Evolutionary conservation across 2,329 filamentous ascomycete species (phyloP), one percentile per base, ranked within the genome.

Genomic region (Pseudonectria buxi): DNA sequence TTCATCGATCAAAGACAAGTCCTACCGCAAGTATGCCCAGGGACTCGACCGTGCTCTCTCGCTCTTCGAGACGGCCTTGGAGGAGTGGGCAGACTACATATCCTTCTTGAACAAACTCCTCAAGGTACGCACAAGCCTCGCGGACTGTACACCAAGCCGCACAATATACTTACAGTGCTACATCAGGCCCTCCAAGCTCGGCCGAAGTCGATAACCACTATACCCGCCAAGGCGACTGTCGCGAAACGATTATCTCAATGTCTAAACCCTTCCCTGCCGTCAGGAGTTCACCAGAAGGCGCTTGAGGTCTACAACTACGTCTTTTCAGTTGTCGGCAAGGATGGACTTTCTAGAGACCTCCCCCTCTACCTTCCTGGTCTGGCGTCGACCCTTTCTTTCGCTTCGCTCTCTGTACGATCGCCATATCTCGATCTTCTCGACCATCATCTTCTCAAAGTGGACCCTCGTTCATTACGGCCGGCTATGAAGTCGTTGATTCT

Each of bases 31-130:
- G 60, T 98, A 96, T 76, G 87, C 88, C 29, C 78, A 82, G 32
- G 84, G 80, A 39, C 81, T 98, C 47, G 90, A 96, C 55, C 79
- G 88, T 59, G 85, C 88, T 24, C 73, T 98, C 43, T 77, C 84
- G 30, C 72, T 95, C 24, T 98, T 95, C 67, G 92, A 98, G 58
- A 89, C 86, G 12, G 81, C 87, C 22, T 72, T 95, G 49, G 88
- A 96, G 64, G 92, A 98, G 78, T 98, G 92, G 92, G 92, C 94
- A 32, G 92, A 98, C 65, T 98, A 98, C 58, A 98, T 98, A 54
- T 95, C 90, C 13, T 98, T 96, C 59, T 68, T 98, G 37, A 94
- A 86, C 57, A 80, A 87, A 43, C 71, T 98, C 32, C 71, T 95
- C 43, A 96, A 95, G 78, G 86, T 89, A 59, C 50, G 59, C 33